Evolutionary conservation across 2,329 filamentous ascomycete genomes (phyloP), one percentile per base, ranked within the genome.

Genomic region (Paecilomyces dactylethromorphus): DNA sequence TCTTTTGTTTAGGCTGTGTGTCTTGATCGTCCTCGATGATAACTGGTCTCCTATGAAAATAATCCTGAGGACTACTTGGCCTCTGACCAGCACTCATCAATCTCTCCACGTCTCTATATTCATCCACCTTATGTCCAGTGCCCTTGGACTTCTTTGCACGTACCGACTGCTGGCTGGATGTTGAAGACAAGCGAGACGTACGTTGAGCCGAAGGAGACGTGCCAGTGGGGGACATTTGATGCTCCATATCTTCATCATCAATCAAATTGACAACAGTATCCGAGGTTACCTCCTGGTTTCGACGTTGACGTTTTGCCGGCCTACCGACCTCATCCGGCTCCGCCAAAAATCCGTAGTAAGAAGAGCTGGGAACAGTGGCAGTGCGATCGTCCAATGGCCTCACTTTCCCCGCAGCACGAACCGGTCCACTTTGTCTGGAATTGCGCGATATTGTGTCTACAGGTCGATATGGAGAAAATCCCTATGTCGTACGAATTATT

Each of bases 361-460:
- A 7, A 59, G 58, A 13, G 54, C 50, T 26, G 52, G 60, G 56
- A 22, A 52, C 39, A 8, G 56, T 24, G 15, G 31, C 51, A 15
- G n/a, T 32, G 31, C 55, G 49, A 15, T 21, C 26, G 56, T 33
- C 39, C 39, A 45, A 18, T n/a, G n/a, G n/a, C 39, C 39, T 45
- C n/a, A n/a, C 39, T 18, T 45, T 45, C n/a, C 39, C 39, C 39
- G 39, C n/a, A n/a, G 67, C 69, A 45, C 67, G 69, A 45, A 73
- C 66, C n/a, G 72, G 68, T 6, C 71, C 71, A 57, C 71, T 74
- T 26, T 69, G 64, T 55, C 68, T 68, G 15, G 63, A 55, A 51
- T 67, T 66, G 2, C 54, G 53, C 13, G 68, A 66, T 35, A 74
- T 59, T 26, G 58, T 65, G 53, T 74, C 62, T 1, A 62, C 35